Percentiles rank a stretch among this genome's conserved stretches.
Evolutionary conservation across 805 yeast species (phyloP).

Genomic region (Kazachstania taianensis): DNA sequence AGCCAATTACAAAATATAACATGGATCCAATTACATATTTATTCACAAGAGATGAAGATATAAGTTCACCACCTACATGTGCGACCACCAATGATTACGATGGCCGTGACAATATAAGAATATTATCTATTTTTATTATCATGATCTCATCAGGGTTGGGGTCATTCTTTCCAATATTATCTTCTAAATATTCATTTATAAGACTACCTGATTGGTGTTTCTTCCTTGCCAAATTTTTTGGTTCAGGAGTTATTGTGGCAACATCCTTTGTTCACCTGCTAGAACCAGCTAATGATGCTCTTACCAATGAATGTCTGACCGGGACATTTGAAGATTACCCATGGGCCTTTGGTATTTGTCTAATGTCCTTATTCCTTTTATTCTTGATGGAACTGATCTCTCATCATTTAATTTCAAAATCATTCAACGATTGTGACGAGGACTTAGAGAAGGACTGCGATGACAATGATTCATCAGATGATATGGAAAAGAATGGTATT

Average conservation of each 20-base stretch:
- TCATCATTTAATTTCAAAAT: slow-evolving; percentile 34
- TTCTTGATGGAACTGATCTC: slow-evolving; percentile 43
- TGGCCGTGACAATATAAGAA: slow-evolving; percentile 35
- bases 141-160: slow-evolving; percentile 48
- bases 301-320: slow-evolving; percentile 49
- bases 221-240: slow-evolving; percentile 63
- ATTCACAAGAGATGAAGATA: slow-evolving; percentile 6
- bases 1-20: not conserved
- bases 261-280: slow-evolving; percentile 72
- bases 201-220: slow-evolving; percentile 53
- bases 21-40: slow-evolving; percentile 1
- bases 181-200: slow-evolving; percentile 48
- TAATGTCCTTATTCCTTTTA: slow-evolving; percentile 36
- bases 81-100: slow-evolving; percentile 34
- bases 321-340: slow-evolving; percentile 46
- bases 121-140: slow-evolving; percentile 53
- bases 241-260: slow-evolving; percentile 76
- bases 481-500: not conserved
- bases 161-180: slow-evolving; percentile 49
- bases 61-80: slow-evolving; percentile 22
- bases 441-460: slow-evolving; percentile 1
- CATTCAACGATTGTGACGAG: slow-evolving; percentile 7
- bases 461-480: slow-evolving; percentile 1
- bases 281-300: slow-evolving; percentile 55
- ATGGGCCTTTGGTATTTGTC: slow-evolving; percentile 47